Conservation (phyloP, 2,329 filamentous ascomycete genomes). For the Trichoderma sp. region DNA sequence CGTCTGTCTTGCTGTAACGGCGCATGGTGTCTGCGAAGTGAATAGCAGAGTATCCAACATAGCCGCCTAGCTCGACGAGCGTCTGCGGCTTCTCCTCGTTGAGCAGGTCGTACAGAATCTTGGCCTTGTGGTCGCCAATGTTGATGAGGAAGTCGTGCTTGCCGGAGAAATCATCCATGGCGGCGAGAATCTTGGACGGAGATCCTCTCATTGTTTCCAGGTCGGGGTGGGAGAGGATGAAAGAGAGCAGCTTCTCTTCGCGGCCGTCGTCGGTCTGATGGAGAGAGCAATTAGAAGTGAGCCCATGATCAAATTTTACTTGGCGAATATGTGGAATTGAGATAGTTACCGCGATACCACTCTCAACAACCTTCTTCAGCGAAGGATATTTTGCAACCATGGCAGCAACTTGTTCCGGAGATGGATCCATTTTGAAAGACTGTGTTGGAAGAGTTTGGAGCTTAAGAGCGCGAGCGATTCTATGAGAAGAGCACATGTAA, state of each 20-base stretch:
- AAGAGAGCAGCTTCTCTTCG: constrained; percentile 10
- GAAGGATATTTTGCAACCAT: constrained; percentile 13
- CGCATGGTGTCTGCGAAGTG: constrained; percentile 70
- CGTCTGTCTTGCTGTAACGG: constrained; percentile 44
- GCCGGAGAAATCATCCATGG: constrained; percentile 12
- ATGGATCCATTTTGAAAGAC: background rate
- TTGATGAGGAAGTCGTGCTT: constrained; percentile 63
- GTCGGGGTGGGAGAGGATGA: constrained; percentile 13
- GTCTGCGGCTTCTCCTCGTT: constrained; percentile 63
- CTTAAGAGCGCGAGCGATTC: background rate
- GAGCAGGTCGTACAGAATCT: constrained; percentile 70
- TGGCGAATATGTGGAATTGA: no score
- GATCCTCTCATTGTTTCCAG: background rate
- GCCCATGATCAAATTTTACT: no score
- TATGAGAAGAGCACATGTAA: background rate
- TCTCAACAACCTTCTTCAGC: background rate
- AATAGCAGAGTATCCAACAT: constrained; percentile 79
- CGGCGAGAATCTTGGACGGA: constrained; percentile 9
- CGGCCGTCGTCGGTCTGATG: constrained; percentile 12
- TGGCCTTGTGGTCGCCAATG: constrained; percentile 73
- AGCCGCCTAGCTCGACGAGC: constrained; percentile 80
- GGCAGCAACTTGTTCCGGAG: constrained; percentile 4
- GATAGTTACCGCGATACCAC: constrained; percentile 10
- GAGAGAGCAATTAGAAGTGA: background rate
- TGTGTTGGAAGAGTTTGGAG: background rate